A percentile compares a stretch with the other conserved stretches of the same genome.
Evolutionary conservation across 176 grass and related monocot genomes (phyloP).

Genomic region (Hyparrhenia diplandra): DNA sequence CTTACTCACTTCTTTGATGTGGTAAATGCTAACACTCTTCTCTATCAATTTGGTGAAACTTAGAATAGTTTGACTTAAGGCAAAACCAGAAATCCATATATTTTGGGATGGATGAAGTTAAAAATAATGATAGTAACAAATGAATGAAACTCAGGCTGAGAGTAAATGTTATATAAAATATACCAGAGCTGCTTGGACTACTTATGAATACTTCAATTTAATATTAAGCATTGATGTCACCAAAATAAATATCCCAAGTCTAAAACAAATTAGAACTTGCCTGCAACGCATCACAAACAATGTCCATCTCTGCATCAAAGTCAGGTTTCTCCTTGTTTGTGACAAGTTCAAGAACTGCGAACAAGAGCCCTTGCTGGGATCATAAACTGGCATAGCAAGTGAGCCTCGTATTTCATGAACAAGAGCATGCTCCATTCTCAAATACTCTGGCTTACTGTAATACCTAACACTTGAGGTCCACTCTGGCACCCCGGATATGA

Average conservation of each 20-base stretch:
- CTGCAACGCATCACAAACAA: conserved; percentile 65
- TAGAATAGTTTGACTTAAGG: background rate
- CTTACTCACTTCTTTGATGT: background rate
- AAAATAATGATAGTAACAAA: background rate
- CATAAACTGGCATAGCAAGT: conserved; percentile 80
- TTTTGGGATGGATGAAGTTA: background rate
- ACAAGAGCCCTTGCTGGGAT: conserved; percentile 51
- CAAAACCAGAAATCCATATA: background rate
- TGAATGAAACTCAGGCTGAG: background rate
- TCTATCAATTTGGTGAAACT: background rate
- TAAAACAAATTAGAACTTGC: conserved; percentile 37
- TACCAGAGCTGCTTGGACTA: background rate
- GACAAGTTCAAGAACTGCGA: conserved; percentile 88
- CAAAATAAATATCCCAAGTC: background rate
- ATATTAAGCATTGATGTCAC: background rate
- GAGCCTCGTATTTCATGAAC: conserved; percentile 60
- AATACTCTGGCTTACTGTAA: conserved; percentile 72
- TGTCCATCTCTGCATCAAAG: conserved; percentile 81
- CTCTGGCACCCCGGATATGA: conserved; percentile 77
- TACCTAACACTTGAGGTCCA: conserved; percentile 82
- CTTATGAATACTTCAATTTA: background rate
- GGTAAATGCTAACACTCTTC: background rate
- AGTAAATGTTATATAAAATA: background rate
- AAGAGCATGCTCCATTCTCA: conserved; percentile 67
- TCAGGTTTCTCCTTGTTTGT: conserved; percentile 79